Evolutionary conservation across 2,329 filamentous ascomycete genomes (phyloP).

Genomic region (Cadophora sp.): DNA sequence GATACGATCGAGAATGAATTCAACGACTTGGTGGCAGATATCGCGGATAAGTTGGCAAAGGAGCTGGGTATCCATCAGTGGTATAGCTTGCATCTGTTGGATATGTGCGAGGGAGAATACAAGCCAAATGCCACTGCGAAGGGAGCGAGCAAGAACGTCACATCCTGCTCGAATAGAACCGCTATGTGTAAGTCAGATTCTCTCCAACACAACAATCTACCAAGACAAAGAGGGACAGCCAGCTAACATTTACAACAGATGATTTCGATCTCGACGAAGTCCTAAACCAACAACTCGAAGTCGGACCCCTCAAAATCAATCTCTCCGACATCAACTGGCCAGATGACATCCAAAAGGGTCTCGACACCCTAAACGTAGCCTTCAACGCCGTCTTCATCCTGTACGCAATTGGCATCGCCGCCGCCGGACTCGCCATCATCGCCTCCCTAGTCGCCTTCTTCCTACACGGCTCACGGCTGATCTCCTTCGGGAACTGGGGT

Average conservation of each 20-base stretch:
- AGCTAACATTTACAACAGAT: slow-evolving; percentile 35
- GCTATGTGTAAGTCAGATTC: slow-evolving; percentile 52
- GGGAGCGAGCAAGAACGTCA: slow-evolving; percentile 58
- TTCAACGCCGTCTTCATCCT: slow-evolving; percentile 62
- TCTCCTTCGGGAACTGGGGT: slow-evolving; percentile 57
- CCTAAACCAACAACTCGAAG: slow-evolving; percentile 56
- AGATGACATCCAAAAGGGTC: slow-evolving; percentile 58
- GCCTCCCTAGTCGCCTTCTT: slow-evolving; percentile 54
- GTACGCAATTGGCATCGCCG: slow-evolving; percentile 62
- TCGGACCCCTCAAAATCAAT: slow-evolving; percentile 51
- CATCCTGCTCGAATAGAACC: slow-evolving; percentile 58
- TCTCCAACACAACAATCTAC: neutral
- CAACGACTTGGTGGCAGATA: slow-evolving; percentile 48
- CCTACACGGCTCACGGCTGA: slow-evolving; percentile 49
- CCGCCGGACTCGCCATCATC: slow-evolving; percentile 58
- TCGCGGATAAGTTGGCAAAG: slow-evolving; percentile 50
- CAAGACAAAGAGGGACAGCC: neutral
- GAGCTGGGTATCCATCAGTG: slow-evolving; percentile 63
- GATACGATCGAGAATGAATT: slow-evolving; percentile 44
- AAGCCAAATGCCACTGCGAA: slow-evolving; percentile 45
- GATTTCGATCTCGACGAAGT: slow-evolving; percentile 60
- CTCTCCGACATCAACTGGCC: slow-evolving; percentile 63
- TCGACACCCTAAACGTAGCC: slow-evolving; percentile 57
- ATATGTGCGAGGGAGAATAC: slow-evolving; percentile 60
- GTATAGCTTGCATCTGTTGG: slow-evolving; percentile 66